Base-by-base conservation (phyloP, 352 stramenopile species). In the Phytophthora sansomeana region DNA sequence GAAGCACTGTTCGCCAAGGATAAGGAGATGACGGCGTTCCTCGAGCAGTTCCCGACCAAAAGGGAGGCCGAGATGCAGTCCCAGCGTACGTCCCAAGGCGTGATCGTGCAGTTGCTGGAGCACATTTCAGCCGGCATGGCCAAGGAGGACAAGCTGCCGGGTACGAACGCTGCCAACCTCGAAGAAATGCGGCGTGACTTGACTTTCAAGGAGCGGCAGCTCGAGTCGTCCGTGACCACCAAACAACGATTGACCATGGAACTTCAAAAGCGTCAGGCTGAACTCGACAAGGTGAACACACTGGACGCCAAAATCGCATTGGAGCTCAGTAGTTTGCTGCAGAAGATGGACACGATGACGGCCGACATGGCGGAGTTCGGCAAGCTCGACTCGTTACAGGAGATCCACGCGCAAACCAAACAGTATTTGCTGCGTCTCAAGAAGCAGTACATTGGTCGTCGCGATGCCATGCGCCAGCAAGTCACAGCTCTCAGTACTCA, bases 221-320 rank as follows among this genome's bases (percentile, higher is more conserved):
- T 98, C n/a, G 92, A 97, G 72, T 96, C 82, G 6, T 92, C 85
- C 16, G 74, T 95, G 42, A 87, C 88, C 26, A 98, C 92, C 6
- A 97, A 96, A 75, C 81, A 93, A 59, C 83, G 91, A 1, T 77
- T 98, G 14, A 73, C 85, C 32, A 85, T 90, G 72, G 90, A 98
- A 63, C 75, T 96, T 3, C 80, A 89, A 55, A 97, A 97, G 65
- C 87, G 92, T 4, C 87, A 96, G 58, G 76, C 80, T 5, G 92
- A 98, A 66, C 82, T 97, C 35, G 86, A 92, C 41, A 98, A 97
- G 67, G 91, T 97, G 14, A 96, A 97, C 70, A 97, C 85, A 24
- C 72, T 97, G 8, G 92, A 98, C 63, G 78, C 79, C 19, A 97
- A 97, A 55, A 96, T 97, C 33, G 63, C 83, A 8, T 63, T 94